Conservation (phyloP, 2,329 filamentous ascomycete genomes). For the Verticillium zaregamsianum region DNA sequence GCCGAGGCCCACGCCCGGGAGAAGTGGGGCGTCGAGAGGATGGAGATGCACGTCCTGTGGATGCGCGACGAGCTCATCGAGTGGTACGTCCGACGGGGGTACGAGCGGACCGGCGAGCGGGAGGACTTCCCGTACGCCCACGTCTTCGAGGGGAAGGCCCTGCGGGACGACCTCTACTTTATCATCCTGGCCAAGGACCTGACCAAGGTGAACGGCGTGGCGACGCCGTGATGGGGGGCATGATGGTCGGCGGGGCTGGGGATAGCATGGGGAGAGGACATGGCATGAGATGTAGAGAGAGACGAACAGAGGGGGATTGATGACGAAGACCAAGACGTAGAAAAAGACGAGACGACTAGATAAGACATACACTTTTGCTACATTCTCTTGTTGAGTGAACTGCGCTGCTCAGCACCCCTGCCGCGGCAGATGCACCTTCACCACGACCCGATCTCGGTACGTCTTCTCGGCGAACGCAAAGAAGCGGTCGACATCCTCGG, state of each 20-base stretch:
- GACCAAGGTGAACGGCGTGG: background rate
- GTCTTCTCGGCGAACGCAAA: conserved; percentile 25
- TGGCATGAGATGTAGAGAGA: background rate
- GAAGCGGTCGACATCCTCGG: conserved; percentile 29
- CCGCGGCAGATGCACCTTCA: conserved; percentile 3
- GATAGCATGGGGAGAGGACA: background rate
- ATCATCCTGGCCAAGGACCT: conserved; percentile 34
- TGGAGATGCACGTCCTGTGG: conserved; percentile 43
- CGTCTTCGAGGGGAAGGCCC: conserved; percentile 27
- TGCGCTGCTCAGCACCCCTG: conserved; percentile 4
- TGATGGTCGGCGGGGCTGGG: too few species aligned
- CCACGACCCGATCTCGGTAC: conserved; percentile 24
- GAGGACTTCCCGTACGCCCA: conserved; percentile 36
- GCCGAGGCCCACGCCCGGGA: conserved; percentile 33
- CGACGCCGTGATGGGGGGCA: background rate
- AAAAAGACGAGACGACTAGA: too few species aligned
- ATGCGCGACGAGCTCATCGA: conserved; percentile 36
- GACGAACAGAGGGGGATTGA: too few species aligned
- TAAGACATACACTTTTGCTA: too few species aligned
- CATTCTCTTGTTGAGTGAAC: too few species aligned
- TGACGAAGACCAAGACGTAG: too few species aligned
- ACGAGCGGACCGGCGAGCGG: conserved; percentile 31
- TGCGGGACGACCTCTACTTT: conserved; percentile 41
- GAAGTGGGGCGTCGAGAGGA: conserved; percentile 23
- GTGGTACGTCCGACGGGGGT: conserved; percentile 42